Percentiles rank a stretch among this genome's conserved stretches.
Evolutionary conservation across 768 basidiomycete species (phyloP).

Genomic region (Boletus rubropictus): DNA sequence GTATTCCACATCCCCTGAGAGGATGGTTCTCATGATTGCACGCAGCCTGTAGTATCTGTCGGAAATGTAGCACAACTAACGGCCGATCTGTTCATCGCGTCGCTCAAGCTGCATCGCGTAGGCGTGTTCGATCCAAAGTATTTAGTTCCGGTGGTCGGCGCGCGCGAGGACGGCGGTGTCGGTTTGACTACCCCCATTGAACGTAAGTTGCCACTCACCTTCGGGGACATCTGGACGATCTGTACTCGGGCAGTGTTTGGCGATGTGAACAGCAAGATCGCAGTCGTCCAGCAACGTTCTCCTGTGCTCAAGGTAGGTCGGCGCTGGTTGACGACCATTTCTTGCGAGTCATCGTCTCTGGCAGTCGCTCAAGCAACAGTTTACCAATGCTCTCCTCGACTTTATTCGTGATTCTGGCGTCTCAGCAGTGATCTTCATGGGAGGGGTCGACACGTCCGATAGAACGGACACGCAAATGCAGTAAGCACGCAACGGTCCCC

Average conservation of each 20-base stretch:
- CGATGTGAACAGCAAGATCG: conserved; percentile 40
- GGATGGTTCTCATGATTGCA: conserved; percentile 5
- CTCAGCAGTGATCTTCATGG: conserved; percentile 54
- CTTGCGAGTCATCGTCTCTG: conserved; percentile 1
- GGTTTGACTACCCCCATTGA: conserved; percentile 74
- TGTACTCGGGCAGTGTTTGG: conserved; percentile 53
- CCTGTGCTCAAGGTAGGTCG: conserved; percentile 64
- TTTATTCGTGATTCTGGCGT: conserved; percentile 52
- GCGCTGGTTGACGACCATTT: neutral
- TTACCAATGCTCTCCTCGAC: conserved; percentile 48
- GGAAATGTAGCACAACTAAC: conserved; percentile 81
- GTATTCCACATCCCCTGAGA: neutral
- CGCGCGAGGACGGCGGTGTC: conserved; percentile 52
- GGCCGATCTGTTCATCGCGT: conserved; percentile 65
- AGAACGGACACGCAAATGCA: conserved; percentile 74
- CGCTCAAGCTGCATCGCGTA: conserved; percentile 52
- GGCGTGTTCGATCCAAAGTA: conserved; percentile 59
- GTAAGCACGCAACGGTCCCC: conserved; percentile 37
- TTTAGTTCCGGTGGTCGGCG: conserved; percentile 68
- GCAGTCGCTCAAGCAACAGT: conserved; percentile 65
- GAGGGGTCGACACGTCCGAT: conserved; percentile 70
- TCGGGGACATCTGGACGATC: conserved; percentile 1
- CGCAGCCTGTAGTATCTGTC: conserved; percentile 67
- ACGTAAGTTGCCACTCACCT: conserved; percentile 39
- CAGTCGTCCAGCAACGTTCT: conserved; percentile 73